Base-by-base conservation (phyloP, 2,329 filamentous ascomycete genomes). In the Karstenula rhodostoma region DNA sequence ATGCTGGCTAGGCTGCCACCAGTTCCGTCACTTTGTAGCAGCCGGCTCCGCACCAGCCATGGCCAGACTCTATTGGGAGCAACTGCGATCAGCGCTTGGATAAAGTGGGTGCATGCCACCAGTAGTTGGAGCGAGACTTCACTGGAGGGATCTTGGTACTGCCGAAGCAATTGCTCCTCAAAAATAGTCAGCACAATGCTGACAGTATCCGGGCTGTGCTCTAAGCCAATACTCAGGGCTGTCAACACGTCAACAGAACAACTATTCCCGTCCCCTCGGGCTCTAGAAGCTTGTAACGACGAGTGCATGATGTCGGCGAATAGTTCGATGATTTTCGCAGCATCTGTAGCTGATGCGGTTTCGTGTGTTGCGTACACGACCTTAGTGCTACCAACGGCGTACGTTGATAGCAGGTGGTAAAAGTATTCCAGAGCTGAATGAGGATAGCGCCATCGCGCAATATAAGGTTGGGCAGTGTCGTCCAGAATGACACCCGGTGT, bases 51-150 rank as follows among this genome's bases (percentile, higher is more conserved):
- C 3, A 90, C 88, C 69, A 99, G 85, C 74, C 94, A 92, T 3
- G 94, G 93, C 94, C 95, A 98, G 6, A 97, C 89, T 61, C 94
- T 86, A 58, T 90, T 91, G 0, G 95, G 94, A 54, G 90, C 87
- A n/a, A 90, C 68, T 10, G 85, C 83, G 27, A 95, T 78, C 19
- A 96, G 81, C 2, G 90, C 87, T 67, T 90, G 86, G 40, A 96
- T 81, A 70, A 98, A 97, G 56, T 93, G 89, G 23, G 94, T 79
- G 73, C 93, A 96, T 25, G 91, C 87, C 50, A 94, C 85, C 1
- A 89, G 83, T 29, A 96, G 83, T 37, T 88, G 86, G 44, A 89
- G 79, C 12, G 87, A 86, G 43, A 89, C 87, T n/a, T 86, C 84
- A 40, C 85, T 82, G 15, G 87, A 86, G 44, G 90, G 86, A 64